Evolutionary conservation across 2,329 filamentous ascomycete species (phyloP).

Genomic region (Trichoderma aggressivum): DNA sequence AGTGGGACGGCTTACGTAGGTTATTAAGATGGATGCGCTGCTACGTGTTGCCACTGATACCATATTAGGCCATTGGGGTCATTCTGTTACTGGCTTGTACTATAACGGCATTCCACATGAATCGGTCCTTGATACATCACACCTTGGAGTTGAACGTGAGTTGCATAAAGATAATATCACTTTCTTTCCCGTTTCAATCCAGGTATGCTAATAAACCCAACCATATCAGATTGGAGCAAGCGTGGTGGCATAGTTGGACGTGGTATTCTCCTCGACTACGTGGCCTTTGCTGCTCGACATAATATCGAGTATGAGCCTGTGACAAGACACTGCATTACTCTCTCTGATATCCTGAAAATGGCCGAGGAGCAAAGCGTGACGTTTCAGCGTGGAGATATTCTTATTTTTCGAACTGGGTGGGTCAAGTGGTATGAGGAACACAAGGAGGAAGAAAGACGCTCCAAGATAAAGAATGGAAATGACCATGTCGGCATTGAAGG

Average conservation of each 20-base stretch:
- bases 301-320: constrained; percentile 13
- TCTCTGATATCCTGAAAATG: neutral
- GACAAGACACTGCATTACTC: neutral
- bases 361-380: neutral
- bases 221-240: neutral
- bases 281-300: constrained; percentile 40
- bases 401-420: neutral
- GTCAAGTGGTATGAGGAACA: neutral
- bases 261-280: constrained; percentile 52
- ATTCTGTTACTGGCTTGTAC: neutral
- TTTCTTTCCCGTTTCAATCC: neutral
- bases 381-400: neutral
- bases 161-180: neutral
- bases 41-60: neutral
- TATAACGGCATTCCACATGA: neutral
- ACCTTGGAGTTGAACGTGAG: neutral
- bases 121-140: neutral
- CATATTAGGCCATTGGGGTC: neutral
- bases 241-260: constrained; percentile 33
- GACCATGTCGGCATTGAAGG: constrained; percentile 46
- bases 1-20: neutral
- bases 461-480: constrained; percentile 20
- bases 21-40: neutral
- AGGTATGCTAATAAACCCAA: neutral
- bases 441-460: neutral